These are phyloP conservation scores for Xylaria sp. DNA, from an alignment of 2,329 filamentous ascomycete species.

Conservation along the genomic window DNA sequence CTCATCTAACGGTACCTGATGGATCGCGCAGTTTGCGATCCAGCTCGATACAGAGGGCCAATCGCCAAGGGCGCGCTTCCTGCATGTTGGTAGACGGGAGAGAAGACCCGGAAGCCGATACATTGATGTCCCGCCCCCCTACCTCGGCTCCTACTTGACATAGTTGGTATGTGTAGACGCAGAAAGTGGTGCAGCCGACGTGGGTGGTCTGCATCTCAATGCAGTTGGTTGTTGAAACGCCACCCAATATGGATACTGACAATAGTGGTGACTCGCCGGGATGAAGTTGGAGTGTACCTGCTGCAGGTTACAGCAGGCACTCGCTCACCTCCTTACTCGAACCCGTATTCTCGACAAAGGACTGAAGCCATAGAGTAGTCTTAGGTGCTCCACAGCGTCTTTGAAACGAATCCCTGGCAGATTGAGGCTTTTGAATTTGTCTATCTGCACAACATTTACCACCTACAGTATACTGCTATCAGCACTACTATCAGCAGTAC, in stretches of 20 bases:
- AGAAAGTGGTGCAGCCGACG: neutral
- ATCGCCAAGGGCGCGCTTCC: slow-evolving; percentile 27
- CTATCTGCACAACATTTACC: too few relatives aligned
- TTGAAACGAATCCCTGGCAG: slow-evolving; percentile 10
- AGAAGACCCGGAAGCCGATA: slow-evolving; percentile 33
- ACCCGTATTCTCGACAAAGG: too few relatives aligned
- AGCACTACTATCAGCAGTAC: too few relatives aligned
- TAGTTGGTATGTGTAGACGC: neutral
- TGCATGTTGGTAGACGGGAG: slow-evolving; percentile 21
- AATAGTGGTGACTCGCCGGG: slow-evolving; percentile 1
- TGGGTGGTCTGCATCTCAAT: neutral
- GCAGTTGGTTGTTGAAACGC: neutral
- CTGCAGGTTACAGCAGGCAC: neutral
- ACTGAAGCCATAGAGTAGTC: too few relatives aligned
- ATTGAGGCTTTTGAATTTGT: slow-evolving; percentile 4
- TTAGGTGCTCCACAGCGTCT: too few relatives aligned
- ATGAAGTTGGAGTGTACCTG: too few relatives aligned
- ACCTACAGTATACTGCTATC: too few relatives aligned
- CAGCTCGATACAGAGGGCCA: slow-evolving; percentile 35
- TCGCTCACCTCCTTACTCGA: too few relatives aligned
- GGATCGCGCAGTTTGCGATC: slow-evolving; percentile 29
- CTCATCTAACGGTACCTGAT: neutral
- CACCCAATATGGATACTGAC: neutral
- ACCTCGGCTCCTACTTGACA: slow-evolving; percentile 30
- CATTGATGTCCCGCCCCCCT: slow-evolving; percentile 32